Base-by-base conservation (phyloP, 2,329 filamentous ascomycete genomes). In the Aureobasidium subglaciale region DNA sequence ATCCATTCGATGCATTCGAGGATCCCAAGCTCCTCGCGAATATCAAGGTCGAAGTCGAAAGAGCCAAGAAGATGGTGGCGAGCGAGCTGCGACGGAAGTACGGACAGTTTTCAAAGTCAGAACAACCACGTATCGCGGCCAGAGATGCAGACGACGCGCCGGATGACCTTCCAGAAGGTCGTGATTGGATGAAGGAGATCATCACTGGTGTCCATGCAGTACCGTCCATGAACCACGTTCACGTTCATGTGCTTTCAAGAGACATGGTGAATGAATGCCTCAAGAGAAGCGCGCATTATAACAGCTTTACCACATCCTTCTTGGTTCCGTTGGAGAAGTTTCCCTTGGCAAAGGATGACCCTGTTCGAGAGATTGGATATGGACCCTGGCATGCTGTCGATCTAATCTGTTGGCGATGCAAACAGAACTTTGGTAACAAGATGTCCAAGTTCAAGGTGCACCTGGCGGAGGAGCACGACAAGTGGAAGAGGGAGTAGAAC, bases 191-290 rank as follows among this genome's bases (percentile, higher is more conserved):
- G 37, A 73, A 75, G 11, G 89, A 93, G 24, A 78, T 97, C 46
- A 80, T 82, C 48, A 80, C 84, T 18, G 93, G 93, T 13, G 80
- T 96, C 7, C 93, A 99, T 72, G 87, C 89, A 3, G 83, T 86
- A 62, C 93, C 93, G 3, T 91, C 86, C 56, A 97, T 99, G 93
- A 85, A 82, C 60, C 90, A 97, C 68, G 68, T 97, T 55, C 93
- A 99, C 71, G 78, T 97, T 4, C 93, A 99, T 70, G 83, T 97
- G 27, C 72, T 97, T 56, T 89, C 87, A 35, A 76, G 82, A 16
- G 93, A 99, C 68, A 86, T 88, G 77, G 78, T 83, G 63, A 90
- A 86, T 34, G 78, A 81, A 10, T 79, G 78, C 42, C 62, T 96
- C 70, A 88, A 85, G 72, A 84, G 92, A 67, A 79, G 84, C 60